These are phyloP conservation scores for Nakazawaea laoshanensis DNA, from an alignment of 805 yeast genomes.

Conservation along the genomic window DNA sequence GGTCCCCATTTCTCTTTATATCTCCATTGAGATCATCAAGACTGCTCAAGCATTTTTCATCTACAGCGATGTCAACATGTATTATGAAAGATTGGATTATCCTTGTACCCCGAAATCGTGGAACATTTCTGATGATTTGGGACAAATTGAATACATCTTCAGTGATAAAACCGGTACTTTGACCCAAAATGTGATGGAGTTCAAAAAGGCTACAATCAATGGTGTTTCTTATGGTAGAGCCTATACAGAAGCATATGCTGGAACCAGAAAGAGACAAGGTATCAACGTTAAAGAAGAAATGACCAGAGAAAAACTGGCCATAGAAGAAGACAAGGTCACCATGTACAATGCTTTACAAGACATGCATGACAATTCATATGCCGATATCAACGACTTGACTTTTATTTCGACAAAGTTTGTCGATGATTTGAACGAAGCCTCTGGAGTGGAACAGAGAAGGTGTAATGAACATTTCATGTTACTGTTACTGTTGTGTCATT, in stretches of 20 bases:
- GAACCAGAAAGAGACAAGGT: conserved; percentile 60
- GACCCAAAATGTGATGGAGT: conserved; percentile 80
- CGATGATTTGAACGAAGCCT: conserved; percentile 46
- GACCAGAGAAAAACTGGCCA: conserved; percentile 28
- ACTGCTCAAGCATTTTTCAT: conserved; percentile 72
- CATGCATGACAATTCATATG: conserved; percentile 35
- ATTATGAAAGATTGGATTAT: conserved; percentile 58
- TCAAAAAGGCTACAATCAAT: conserved; percentile 64
- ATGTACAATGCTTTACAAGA: conserved; percentile 39
- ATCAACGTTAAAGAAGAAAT: conserved; percentile 45
- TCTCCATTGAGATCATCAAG: conserved; percentile 72
- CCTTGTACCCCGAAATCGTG: conserved; percentile 79
- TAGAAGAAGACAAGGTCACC: conserved; percentile 29
- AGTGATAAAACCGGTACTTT: conserved; percentile 82
- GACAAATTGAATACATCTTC: conserved; percentile 75
- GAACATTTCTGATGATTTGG: conserved; percentile 78
- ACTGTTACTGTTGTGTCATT: conserved; percentile 69
- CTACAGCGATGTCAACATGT: conserved; percentile 61
- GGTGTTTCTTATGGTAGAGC: conserved; percentile 67
- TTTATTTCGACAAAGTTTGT: conserved; percentile 63
- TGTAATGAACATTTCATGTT: conserved; percentile 70
- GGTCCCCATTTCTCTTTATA: conserved; percentile 74
- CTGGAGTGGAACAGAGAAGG: conserved; percentile 43
- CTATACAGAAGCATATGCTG: conserved; percentile 72
- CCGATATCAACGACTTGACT: conserved; percentile 54